These are phyloP conservation scores for Fusarium beomiforme DNA, from an alignment of 2,329 filamentous ascomycete genomes.

Conservation along the genomic window DNA sequence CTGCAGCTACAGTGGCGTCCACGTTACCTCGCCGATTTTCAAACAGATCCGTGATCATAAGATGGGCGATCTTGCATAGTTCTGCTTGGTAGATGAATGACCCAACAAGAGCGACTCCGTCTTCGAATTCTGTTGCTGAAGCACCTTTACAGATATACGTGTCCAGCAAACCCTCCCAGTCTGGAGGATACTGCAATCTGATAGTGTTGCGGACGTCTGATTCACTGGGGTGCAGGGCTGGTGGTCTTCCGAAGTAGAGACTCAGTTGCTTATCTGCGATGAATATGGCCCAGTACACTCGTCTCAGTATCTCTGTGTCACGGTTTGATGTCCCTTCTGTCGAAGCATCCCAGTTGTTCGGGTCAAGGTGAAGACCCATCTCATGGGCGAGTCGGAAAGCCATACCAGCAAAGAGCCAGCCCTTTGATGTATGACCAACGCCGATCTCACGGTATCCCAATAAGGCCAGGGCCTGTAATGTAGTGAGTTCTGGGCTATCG, in stretches of 20 bases:
- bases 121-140: conserved; percentile 58
- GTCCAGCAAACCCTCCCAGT: conserved; percentile 59
- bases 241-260: conserved; percentile 61
- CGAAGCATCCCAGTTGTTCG: conserved; percentile 58
- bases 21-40: conserved; percentile 57
- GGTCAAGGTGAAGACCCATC: conserved; percentile 63
- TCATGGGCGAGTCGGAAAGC: conserved; percentile 61
- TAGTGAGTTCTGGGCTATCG: conserved; percentile 58
- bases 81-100: conserved; percentile 59
- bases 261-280: conserved; percentile 62
- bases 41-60: conserved; percentile 61
- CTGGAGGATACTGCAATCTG: conserved; percentile 59
- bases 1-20: conserved; percentile 53
- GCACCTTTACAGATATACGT: conserved; percentile 57
- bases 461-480: conserved; percentile 56
- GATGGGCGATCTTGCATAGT: conserved; percentile 59
- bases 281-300: conserved; percentile 63
- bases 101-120: conserved; percentile 55
- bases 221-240: conserved; percentile 59
- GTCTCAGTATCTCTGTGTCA: conserved; percentile 59
- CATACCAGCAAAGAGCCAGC: conserved; percentile 63
- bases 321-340: conserved; percentile 45
- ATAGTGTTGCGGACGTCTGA: conserved; percentile 61
- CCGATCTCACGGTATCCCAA: conserved; percentile 60
- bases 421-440: conserved; percentile 58